phyloP scores from a whole-genome alignment of 495 filamentous ascomycete genomes.

The Aspergillus nanangensis region DNA sequence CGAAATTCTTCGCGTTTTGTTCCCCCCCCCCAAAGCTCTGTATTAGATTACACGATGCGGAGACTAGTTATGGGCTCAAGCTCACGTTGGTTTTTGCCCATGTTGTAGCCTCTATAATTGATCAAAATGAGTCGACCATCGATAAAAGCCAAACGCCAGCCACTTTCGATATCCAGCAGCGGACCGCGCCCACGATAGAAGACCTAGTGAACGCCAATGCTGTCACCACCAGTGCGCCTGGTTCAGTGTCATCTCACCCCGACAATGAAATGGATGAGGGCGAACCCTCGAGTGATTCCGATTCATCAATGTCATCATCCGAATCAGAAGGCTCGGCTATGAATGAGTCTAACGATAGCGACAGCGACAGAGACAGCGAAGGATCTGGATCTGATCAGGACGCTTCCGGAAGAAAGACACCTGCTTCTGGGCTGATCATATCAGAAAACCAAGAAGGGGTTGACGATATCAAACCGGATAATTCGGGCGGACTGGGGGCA shows the following conservation, averaged over 20 bases:
- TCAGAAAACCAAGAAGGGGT: background rate
- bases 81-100: no score
- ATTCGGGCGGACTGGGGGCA: background rate
- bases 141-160: no score
- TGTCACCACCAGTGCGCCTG: no score
- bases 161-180: no score
- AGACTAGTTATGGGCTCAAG: no score
- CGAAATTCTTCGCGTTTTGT: background rate
- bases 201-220: no score
- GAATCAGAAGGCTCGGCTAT: constrained; percentile 36
- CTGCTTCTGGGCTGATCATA: background rate
- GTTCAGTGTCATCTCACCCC: no score
- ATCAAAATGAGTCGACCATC: no score
- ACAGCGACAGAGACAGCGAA: constrained; percentile 16
- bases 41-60: no score
- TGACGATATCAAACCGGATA: background rate
- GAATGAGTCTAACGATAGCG: constrained; percentile 35
- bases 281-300: background rate
- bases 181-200: no score
- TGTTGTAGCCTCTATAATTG: no score
- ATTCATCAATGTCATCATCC: constrained; percentile 9
- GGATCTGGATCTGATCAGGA: constrained; percentile 12
- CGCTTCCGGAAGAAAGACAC: background rate
- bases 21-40: no score
- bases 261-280: background rate